Evolutionary conservation across 1,284 basidiomycete genomes (phyloP).

Genomic region (Cryptococcus wingfieldii): DNA sequence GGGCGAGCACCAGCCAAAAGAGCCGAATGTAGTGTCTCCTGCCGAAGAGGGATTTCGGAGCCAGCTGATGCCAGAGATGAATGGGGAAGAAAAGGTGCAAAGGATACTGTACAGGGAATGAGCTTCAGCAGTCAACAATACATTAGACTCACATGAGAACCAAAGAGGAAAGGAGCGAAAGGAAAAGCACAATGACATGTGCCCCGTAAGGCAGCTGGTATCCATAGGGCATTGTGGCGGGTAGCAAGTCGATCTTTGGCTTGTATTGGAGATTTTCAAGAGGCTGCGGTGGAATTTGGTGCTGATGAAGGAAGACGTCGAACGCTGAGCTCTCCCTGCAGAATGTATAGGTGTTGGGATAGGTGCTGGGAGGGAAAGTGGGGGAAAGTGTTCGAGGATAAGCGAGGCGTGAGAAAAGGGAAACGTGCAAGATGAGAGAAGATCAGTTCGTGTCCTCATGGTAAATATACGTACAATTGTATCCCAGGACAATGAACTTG

Average conservation of each 20-base stretch:
- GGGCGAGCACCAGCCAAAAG: slow-evolving; percentile 42
- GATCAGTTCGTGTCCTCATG: too few relatives aligned
- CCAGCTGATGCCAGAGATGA: slow-evolving; percentile 41
- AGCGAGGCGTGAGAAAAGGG: neutral
- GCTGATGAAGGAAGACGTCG: too few relatives aligned
- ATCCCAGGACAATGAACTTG: too few relatives aligned
- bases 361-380: neutral
- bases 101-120: slow-evolving; percentile 28
- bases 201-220: slow-evolving; percentile 29
- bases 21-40: slow-evolving; percentile 32
- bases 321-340: neutral
- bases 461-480: too few relatives aligned
- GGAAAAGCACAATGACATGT: slow-evolving; percentile 42
- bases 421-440: too few relatives aligned
- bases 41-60: slow-evolving; percentile 18
- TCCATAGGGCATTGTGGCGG: too few relatives aligned
- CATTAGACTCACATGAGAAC: slow-evolving; percentile 33
- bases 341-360: neutral
- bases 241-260: too few relatives aligned
- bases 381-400: neutral
- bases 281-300: too few relatives aligned
- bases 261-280: too few relatives aligned
- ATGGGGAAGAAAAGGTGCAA: slow-evolving; percentile 44
- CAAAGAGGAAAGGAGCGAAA: slow-evolving; percentile 30
- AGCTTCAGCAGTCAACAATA: neutral